Base-by-base conservation (phyloP, 2,329 filamentous ascomycete genomes). In the Botrytis fragariae region DNA sequence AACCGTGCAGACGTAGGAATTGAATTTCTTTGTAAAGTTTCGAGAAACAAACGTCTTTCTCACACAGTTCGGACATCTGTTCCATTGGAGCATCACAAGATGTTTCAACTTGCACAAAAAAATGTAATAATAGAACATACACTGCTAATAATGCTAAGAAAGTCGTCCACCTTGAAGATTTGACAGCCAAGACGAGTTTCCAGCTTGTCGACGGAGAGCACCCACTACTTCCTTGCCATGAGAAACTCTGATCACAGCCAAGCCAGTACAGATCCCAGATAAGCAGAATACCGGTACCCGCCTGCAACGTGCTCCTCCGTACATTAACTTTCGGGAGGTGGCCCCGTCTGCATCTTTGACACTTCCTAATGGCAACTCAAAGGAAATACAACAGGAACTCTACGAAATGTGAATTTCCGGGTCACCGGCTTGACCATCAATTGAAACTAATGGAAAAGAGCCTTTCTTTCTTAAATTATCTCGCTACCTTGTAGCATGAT, bases 31-130 rank as follows among this genome's bases (percentile, higher is more conserved):
- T 37, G 29, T 42, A 57, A 25, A 57, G 35, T 42, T 37, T 39
- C 16, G 48, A 57, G 29, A 67, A 63, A n/a, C 25, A 22, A 54
- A 22, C 45, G 35, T 54, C 64, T 12, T 64, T n/a, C 35, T 51
- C 45, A 37, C 54, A 39, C 32, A 54, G 8, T 54, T 39, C 37
- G 32, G 12, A 22, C 35, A 64, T n/a, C 25, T 18, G 5, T 68
- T 54, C 25, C 25, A 54, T 68, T 2, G 45, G 45, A 54, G 45
- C 25, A 25, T 35, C 45, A 39, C 45, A 39, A 39, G 25, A 20
- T 68, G 64, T 67, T 39, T 67, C 64, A n/a, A 39, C 32, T 29
- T 67, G 32, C 45, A 54, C 32, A 8, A 67, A 68, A 48, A 61
- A 61, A 16, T 37, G 64, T 35, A 54, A 48, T 25, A 67, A 39